Conservation (phyloP, 2,329 filamentous ascomycete genomes). For the Blumeria hordei region DNA sequence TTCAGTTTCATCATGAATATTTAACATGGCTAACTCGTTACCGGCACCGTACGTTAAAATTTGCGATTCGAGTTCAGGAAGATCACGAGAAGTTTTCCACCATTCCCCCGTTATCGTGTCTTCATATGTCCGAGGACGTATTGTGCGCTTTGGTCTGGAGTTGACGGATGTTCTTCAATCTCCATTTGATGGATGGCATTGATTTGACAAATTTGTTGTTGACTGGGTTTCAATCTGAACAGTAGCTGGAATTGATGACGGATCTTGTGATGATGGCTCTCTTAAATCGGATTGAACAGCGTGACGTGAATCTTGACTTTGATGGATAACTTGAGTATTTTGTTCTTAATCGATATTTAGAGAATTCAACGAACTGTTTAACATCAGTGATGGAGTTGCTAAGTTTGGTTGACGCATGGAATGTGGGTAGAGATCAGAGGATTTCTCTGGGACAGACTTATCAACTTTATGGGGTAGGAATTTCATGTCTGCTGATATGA, state of each 20-base stretch:
- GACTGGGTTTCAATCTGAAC: background rate
- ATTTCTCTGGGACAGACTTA: background rate
- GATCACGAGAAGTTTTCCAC: slow-evolving; percentile 20
- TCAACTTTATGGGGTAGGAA: background rate
- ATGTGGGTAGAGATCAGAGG: background rate
- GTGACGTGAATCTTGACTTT: background rate
- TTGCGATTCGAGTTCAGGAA: too few species aligned
- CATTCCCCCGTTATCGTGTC: slow-evolving; percentile 68
- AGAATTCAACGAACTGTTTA: background rate
- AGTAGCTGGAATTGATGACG: background rate
- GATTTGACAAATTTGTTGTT: background rate
- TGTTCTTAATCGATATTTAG: background rate
- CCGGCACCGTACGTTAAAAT: background rate
- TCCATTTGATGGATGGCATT: background rate
- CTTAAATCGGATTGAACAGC: background rate
- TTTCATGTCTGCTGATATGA: background rate
- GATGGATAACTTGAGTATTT: background rate
- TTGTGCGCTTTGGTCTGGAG: slow-evolving; percentile 12
- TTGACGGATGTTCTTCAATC: background rate
- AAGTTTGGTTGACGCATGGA: background rate
- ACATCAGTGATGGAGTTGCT: background rate
- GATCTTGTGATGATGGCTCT: background rate
- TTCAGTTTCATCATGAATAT: background rate
- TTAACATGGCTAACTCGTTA: background rate
- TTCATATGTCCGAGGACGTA: slow-evolving; percentile 48